A percentile compares a stretch with the other conserved stretches of the same genome.
Evolutionary conservation across 495 filamentous ascomycete genomes (phyloP).

Genomic region (Paragyromitra xinjiangensis): DNA sequence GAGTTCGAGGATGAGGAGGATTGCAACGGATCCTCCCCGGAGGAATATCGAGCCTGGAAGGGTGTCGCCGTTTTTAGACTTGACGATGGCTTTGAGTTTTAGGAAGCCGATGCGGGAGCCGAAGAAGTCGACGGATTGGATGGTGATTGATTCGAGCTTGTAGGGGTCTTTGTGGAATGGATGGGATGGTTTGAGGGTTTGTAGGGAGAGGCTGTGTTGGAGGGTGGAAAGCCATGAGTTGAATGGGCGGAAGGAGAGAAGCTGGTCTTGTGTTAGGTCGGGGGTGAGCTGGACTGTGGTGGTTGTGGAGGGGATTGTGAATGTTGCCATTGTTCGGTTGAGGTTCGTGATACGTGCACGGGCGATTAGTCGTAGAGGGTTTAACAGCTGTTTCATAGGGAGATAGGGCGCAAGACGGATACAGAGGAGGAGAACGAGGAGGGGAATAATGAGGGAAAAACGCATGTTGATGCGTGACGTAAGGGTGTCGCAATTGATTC

Average conservation of each 20-base stretch:
- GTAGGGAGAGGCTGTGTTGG: constrained; percentile 69
- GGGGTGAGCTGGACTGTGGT: constrained; percentile 67
- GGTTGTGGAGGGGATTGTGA: constrained; percentile 53
- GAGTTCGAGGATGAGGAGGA: constrained; percentile 76
- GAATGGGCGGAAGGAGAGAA: constrained; percentile 78
- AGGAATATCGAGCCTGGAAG: constrained; percentile 83
- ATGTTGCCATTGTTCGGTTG: constrained; percentile 44
- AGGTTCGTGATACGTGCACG: constrained; percentile 7
- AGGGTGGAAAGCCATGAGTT: constrained; percentile 76
- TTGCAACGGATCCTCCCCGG: constrained; percentile 80
- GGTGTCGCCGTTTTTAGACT: constrained; percentile 69
- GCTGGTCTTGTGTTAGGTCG: constrained; percentile 68
- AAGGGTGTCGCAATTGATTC: constrained; percentile 20
- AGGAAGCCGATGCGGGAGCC: constrained; percentile 77
- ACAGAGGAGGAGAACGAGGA: constrained; percentile 35
- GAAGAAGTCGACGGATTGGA: constrained; percentile 81
- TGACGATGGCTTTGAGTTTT: constrained; percentile 74
- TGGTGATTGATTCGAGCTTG: constrained; percentile 70
- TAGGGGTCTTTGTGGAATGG: constrained; percentile 78
- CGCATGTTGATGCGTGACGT: constrained; percentile 33
- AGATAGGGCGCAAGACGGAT: constrained; percentile 34
- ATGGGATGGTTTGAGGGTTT: constrained; percentile 67
- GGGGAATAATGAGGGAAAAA: constrained; percentile 27
- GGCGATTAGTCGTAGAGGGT: constrained; percentile 30
- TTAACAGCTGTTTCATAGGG: constrained; percentile 37